Base-by-base conservation (phyloP, 2,329 filamentous ascomycete species). In the Ascochyta rabiei region DNA sequence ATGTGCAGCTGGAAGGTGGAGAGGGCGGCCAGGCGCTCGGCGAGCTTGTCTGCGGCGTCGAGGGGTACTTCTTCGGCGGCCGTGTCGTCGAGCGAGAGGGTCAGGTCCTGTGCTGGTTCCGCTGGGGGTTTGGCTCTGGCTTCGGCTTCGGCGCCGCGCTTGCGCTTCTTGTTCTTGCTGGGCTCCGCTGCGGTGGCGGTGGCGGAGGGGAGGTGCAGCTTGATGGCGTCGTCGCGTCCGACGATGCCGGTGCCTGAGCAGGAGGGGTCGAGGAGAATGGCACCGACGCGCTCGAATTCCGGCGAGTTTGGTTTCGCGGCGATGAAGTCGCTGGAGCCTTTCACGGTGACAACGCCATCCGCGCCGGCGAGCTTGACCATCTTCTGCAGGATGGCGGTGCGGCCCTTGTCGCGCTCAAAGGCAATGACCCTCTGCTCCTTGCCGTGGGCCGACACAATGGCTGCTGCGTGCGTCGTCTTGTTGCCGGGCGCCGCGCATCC, bases 201-300 rank as follows among this genome's bases (percentile, higher is more conserved):
- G 8, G 51, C 21, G 15, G 45, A 45, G 5, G 73, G 86, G 2
- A 96, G 79, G 57, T 71, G 72, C 59, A 75, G 87, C 81, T 35
- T 95, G 74, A 60, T 84, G 77, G 4, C 91, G 86, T 92, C 90
- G 64, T 97, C 92, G 18, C 95, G 84, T 2, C 93, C 91, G 21
- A 97, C 86, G 51, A 99, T 99, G 1, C 95, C 95, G 70, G 91
- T 97, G 0, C 95, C 95, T 1, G 93, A 97, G 72, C 95, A 99
- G 71, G 91, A 96, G 0, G 95, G 95, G 71, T 99, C 95, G 2
- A 99, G 82, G 0, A 99, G 81, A 35, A 99, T 79, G 7, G 89
- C 89, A 0, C 86, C 85, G n/a, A 97, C 91, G n/a, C 85, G 79
- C 41, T 77, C 76, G 67, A 88, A 93, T 41, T 83, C 80, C 2